phyloP scores from a whole-genome alignment of 345 rosid genomes.

The Syzygium jambos region DNA sequence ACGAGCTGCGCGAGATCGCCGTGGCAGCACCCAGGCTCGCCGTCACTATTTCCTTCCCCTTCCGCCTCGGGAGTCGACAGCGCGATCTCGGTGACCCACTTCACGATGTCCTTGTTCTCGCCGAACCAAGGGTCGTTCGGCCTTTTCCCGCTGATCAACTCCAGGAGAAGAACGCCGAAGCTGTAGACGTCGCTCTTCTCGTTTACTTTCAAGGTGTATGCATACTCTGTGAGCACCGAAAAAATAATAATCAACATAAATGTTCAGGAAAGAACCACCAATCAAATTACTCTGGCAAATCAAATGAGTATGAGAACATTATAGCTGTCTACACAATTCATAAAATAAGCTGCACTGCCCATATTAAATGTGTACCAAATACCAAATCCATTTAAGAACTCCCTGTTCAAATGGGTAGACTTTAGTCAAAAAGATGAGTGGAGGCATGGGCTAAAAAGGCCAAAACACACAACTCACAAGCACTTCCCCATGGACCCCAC shows the following conservation, averaged over 20 bases:
- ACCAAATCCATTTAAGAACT: background rate
- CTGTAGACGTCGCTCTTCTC: conserved; percentile 71
- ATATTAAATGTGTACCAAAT: background rate
- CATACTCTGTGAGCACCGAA: conserved; percentile 36
- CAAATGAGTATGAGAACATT: background rate
- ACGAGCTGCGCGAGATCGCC: conserved; percentile 18
- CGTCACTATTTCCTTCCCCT: background rate
- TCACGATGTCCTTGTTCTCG: conserved; percentile 42
- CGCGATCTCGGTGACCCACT: conserved; percentile 37
- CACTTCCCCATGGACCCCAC: background rate
- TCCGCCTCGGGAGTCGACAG: conserved; percentile 5
- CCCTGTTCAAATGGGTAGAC: background rate
- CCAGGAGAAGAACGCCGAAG: conserved; percentile 55
- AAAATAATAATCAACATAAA: background rate
- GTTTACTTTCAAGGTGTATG: conserved; percentile 41
- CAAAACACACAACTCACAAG: background rate
- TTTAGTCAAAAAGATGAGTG: background rate
- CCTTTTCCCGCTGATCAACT: conserved; percentile 53
- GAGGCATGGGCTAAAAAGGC: background rate
- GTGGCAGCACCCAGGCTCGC: background rate
- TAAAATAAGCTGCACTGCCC: background rate
- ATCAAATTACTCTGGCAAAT: background rate
- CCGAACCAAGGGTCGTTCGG: conserved; percentile 53
- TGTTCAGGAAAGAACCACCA: background rate
- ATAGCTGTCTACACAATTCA: background rate